Evolutionary conservation across 108 stramenopile genomes (phyloP).

Genomic region (Chaetoceros muelleri): DNA sequence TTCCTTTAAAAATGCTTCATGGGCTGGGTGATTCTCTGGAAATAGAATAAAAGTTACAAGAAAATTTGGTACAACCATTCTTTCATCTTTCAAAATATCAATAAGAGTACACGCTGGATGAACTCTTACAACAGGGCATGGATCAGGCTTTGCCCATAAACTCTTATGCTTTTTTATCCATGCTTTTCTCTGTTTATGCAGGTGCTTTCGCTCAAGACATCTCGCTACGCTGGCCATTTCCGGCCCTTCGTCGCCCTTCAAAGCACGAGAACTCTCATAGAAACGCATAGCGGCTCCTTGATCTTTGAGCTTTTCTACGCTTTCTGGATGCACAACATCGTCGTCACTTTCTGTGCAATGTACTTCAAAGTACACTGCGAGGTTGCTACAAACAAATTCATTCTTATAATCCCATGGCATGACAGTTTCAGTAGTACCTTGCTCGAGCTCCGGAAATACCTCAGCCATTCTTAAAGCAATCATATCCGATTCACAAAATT

Average conservation of each 20-base stretch:
- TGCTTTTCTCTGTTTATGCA: conserved; percentile 61
- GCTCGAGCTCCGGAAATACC: conserved; percentile 79
- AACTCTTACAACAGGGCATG: conserved; percentile 57
- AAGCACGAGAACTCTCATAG: conserved; percentile 73
- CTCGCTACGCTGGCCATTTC: conserved; percentile 67
- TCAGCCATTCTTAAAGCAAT: conserved; percentile 76
- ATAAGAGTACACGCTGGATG: conserved; percentile 68
- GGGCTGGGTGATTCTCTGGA: conserved; percentile 77
- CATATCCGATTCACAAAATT: conserved; percentile 68
- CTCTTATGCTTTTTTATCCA: conserved; percentile 78
- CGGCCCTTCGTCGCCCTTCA: conserved; percentile 82
- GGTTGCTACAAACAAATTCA: conserved; percentile 72
- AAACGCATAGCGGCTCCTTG: conserved; percentile 73
- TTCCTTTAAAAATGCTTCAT: conserved; percentile 68
- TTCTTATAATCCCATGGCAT: conserved; percentile 86
- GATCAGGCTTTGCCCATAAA: conserved; percentile 61
- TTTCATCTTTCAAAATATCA: conserved; percentile 41
- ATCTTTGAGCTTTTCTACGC: conserved; percentile 51
- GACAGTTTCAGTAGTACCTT: conserved; percentile 28
- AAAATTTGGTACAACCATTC: conserved; percentile 80
- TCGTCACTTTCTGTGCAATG: conserved; percentile 26
- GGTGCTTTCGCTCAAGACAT: conserved; percentile 67
- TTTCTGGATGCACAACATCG: conserved; percentile 57
- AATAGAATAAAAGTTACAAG: conserved; percentile 68
- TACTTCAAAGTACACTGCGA: conserved; percentile 84